Evolutionary conservation across 805 yeast genomes (phyloP), one percentile per base, ranked within the genome.

Genomic region (Wickerhamomyces sydowiorum): DNA sequence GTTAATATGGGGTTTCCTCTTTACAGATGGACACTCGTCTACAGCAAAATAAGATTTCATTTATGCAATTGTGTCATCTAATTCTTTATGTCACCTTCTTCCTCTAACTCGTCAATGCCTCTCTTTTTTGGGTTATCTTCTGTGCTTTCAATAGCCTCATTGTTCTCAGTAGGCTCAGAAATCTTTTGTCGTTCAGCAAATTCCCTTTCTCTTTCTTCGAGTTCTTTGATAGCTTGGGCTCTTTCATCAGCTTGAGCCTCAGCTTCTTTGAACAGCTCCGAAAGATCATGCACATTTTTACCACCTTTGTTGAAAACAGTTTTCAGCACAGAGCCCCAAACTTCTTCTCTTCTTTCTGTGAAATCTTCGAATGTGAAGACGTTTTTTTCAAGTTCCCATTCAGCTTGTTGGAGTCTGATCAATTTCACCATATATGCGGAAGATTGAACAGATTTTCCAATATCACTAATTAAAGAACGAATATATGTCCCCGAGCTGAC

Each of bases 401-500:
- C 84, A 3, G 87, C 87, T 62, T 95, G 99, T 42, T 75, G 70
- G 9, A 67, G 59, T 56, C 99, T 75, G 9, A 78, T 72, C 43
- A 93, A 73, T 50, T 79, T 80, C 8, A 84, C 96, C 96, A 93
- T 90, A 56, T 88, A 88, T 0, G 96, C 87, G 21, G 86, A 77
- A 0, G 90, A 78, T 15, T 83, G 81, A 57, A 90, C 65, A 0
- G 91, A 84, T 45, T 84, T 75, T 2, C 96, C 98, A 35, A 86
- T 70, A 56, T 93, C 99, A 62, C 95, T 87, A 38, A 93, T 72
- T 41, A 93, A 66, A 3, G 96, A 84, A 50, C 99, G 74, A 38
- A 93, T 89, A 55, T 93, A 93, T 0, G 98, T 93, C 1, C 99
- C 99, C 0, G 97, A 88, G 1, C 96, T 84, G 1, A 91, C 99